Conservation (phyloP, 768 basidiomycete species). For the Tephrocybe sp. region DNA sequence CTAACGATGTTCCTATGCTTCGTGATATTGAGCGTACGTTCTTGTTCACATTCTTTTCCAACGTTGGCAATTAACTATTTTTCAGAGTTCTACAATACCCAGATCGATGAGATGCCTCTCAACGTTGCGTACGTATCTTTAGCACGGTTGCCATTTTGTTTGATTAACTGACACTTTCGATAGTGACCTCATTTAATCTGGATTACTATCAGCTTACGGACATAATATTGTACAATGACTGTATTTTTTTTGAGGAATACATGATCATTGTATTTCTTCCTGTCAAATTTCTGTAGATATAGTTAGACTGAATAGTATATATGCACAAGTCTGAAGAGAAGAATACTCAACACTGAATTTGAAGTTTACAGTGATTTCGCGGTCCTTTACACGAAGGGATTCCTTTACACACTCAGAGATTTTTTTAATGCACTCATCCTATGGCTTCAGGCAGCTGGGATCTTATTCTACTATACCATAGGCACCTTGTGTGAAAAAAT, state of each 20-base stretch:
- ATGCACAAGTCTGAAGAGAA: too few species aligned
- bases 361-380: too few species aligned
- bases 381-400: too few species aligned
- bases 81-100: conserved; percentile 88
- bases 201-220: conserved; percentile 2
- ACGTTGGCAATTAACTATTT: conserved; percentile 18
- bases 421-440: too few species aligned
- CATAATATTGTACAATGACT: conserved; percentile 13
- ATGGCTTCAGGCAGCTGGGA: too few species aligned
- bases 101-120: conserved; percentile 98
- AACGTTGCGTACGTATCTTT: conserved; percentile 77
- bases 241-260: conserved; percentile 9
- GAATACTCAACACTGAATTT: too few species aligned
- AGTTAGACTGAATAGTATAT: too few species aligned
- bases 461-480: too few species aligned
- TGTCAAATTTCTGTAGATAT: too few species aligned
- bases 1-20: conserved; percentile 89
- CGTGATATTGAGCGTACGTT: conserved; percentile 92
- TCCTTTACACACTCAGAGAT: too few species aligned
- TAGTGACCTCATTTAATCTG: conserved; percentile 76
- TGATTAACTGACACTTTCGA: conserved; percentile 5
- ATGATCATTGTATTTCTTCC: conserved; percentile 9
- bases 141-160: background rate
- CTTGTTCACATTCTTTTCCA: background rate
- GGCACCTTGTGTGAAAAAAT: too few species aligned